phyloP scores from a whole-genome alignment of 139 green algal genomes.

The Edaphochlamys debaryana region DNA sequence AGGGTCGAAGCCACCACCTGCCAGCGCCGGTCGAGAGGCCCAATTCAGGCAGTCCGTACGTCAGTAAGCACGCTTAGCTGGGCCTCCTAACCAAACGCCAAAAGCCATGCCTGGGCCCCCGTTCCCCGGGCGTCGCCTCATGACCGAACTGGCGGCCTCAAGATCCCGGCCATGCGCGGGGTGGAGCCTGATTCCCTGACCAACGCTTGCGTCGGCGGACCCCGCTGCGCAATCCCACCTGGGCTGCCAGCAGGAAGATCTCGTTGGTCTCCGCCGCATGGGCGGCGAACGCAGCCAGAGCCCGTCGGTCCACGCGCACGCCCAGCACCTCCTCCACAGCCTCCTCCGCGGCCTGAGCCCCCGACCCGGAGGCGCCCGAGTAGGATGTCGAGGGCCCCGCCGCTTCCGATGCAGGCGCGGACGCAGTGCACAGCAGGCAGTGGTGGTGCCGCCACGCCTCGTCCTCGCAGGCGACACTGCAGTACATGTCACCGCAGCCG shows the following conservation, averaged over 20 bases:
- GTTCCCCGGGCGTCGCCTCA: too few relatives aligned
- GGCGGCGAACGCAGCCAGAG: conserved; percentile 61
- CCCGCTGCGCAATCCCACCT: too few relatives aligned
- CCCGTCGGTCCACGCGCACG: conserved; percentile 34
- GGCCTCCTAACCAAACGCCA: too few relatives aligned
- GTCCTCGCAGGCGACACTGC: conserved; percentile 58
- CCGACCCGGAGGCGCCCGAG: neutral
- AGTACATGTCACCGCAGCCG: conserved; percentile 65
- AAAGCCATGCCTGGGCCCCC: too few relatives aligned
- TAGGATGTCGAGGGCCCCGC: neutral
- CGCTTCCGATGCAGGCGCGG: neutral
- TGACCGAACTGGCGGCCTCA: too few relatives aligned
- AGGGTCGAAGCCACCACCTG: too few relatives aligned
- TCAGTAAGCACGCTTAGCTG: too few relatives aligned
- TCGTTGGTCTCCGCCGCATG: conserved; percentile 80
- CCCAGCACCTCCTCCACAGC: conserved; percentile 16
- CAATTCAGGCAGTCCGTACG: too few relatives aligned
- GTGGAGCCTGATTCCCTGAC: too few relatives aligned
- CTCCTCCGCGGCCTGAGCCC: neutral
- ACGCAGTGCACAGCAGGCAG: conserved; percentile 63
- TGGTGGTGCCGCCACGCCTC: conserved; percentile 67
- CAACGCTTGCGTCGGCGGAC: too few relatives aligned
- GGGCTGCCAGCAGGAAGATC: conserved; percentile 76
- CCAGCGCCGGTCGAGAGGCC: too few relatives aligned
- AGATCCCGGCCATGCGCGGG: too few relatives aligned